Evolutionary conservation across 2,329 filamentous ascomycete genomes (phyloP).

Genomic region (Cladophialophora carrionii): DNA sequence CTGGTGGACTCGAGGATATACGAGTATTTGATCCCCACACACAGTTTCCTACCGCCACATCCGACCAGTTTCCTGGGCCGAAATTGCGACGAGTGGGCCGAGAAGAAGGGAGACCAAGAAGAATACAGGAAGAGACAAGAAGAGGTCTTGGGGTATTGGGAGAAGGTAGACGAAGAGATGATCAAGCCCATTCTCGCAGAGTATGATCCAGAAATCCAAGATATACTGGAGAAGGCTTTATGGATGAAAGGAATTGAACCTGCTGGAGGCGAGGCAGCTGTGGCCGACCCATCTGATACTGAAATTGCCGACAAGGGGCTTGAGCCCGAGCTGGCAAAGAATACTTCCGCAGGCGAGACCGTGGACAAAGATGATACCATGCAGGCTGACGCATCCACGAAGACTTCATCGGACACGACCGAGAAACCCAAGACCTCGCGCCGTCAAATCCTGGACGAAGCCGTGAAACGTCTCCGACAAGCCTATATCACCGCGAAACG

Average conservation of each 20-base stretch:
- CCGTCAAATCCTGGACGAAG: slow-evolving; percentile 60
- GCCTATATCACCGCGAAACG: slow-evolving; percentile 83
- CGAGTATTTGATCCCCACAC: slow-evolving; percentile 93
- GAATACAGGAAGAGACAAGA: slow-evolving; percentile 69
- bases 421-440: slow-evolving; percentile 17
- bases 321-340: slow-evolving; percentile 21
- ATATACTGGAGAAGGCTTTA: slow-evolving; percentile 46
- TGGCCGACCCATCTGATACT: not conserved
- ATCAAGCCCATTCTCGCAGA: slow-evolving; percentile 68
- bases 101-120: slow-evolving; percentile 72
- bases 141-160: slow-evolving; percentile 82
- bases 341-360: not conserved
- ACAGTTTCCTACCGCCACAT: slow-evolving; percentile 89
- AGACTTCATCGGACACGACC: slow-evolving; percentile 8
- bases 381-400: slow-evolving; percentile 21
- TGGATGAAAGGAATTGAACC: slow-evolving; percentile 45
- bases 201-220: slow-evolving; percentile 48
- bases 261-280: not conserved
- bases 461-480: slow-evolving; percentile 73
- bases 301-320: slow-evolving; percentile 18
- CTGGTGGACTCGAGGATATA: slow-evolving; percentile 95
- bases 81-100: slow-evolving; percentile 76
- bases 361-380: slow-evolving; percentile 1
- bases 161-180: slow-evolving; percentile 75
- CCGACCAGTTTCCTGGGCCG: slow-evolving; percentile 83